These are phyloP conservation scores for Russula olivacea DNA, from an alignment of 768 basidiomycete genomes.

Conservation along the genomic window DNA sequence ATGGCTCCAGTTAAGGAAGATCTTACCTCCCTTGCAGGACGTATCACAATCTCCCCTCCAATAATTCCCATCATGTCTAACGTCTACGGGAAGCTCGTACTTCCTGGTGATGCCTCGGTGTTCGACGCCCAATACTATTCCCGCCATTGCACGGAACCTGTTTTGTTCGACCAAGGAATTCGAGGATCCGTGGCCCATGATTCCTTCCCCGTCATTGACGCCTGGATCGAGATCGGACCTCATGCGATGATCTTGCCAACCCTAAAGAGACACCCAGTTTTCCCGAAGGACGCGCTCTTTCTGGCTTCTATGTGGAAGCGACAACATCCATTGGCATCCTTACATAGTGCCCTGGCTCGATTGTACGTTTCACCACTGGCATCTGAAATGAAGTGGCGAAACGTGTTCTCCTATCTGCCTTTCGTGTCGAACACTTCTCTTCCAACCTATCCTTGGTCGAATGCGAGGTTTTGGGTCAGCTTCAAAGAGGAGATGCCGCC, in stretches of 20 bases:
- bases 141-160: slow-evolving; percentile 54
- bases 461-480: slow-evolving; percentile 51
- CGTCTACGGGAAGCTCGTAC: slow-evolving; percentile 47
- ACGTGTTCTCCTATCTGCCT: slow-evolving; percentile 44
- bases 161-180: slow-evolving; percentile 49
- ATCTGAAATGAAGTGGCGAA: slow-evolving; percentile 47
- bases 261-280: slow-evolving; percentile 39
- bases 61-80: slow-evolving; percentile 58
- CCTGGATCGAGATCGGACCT: slow-evolving; percentile 66
- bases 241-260: slow-evolving; percentile 53
- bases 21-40: slow-evolving; percentile 38
- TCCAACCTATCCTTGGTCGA: slow-evolving; percentile 59
- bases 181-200: slow-evolving; percentile 34
- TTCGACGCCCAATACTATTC: slow-evolving; percentile 51
- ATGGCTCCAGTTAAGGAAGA: slow-evolving; percentile 55
- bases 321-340: slow-evolving; percentile 39
- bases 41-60: slow-evolving; percentile 41
- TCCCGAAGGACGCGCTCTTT: slow-evolving; percentile 34
- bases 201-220: slow-evolving; percentile 32
- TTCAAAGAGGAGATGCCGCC: slow-evolving; percentile 33
- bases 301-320: slow-evolving; percentile 48
- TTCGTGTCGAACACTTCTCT: slow-evolving; percentile 41
- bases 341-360: slow-evolving; percentile 42
- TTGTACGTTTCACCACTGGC: slow-evolving; percentile 40
- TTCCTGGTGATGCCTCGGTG: slow-evolving; percentile 44